phyloP scores from a whole-genome alignment of 805 yeast genomes.

The Osmozyma mogii region DNA sequence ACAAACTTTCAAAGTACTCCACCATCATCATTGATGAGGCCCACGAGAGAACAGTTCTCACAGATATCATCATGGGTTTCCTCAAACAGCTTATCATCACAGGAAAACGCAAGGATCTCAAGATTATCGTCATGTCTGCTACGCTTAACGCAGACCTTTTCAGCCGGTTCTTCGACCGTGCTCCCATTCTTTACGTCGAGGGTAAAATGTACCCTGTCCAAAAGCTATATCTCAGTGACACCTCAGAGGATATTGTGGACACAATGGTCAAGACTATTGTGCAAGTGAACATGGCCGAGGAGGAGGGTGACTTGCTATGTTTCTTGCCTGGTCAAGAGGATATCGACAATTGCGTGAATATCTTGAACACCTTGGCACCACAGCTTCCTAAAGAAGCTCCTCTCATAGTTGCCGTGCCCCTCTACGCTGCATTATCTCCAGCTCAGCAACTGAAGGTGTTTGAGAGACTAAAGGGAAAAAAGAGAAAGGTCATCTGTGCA shows the following conservation, averaged over 20 bases:
- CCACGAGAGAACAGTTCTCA: slow-evolving; percentile 89
- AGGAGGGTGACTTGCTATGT: slow-evolving; percentile 83
- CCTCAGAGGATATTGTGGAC: slow-evolving; percentile 80
- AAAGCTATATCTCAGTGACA: slow-evolving; percentile 51
- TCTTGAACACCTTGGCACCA: slow-evolving; percentile 54
- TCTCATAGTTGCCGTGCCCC: slow-evolving; percentile 64
- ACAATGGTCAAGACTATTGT: slow-evolving; percentile 63
- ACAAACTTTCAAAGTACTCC: slow-evolving; percentile 53
- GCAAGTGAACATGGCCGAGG: slow-evolving; percentile 74
- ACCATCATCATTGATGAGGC: slow-evolving; percentile 91
- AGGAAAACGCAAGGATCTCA: slow-evolving; percentile 49
- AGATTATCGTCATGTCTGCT: slow-evolving; percentile 89
- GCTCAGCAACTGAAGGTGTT: slow-evolving; percentile 78
- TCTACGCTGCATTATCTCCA: slow-evolving; percentile 92
- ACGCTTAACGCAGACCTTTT: slow-evolving; percentile 89
- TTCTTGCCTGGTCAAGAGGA: slow-evolving; percentile 97
- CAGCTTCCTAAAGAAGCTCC: slow-evolving; percentile 72
- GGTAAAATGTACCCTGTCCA: slow-evolving; percentile 87
- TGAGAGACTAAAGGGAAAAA: slow-evolving; percentile 49
- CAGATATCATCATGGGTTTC: slow-evolving; percentile 86
- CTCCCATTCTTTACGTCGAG: slow-evolving; percentile 81
- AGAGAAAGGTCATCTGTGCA: slow-evolving; percentile 80
- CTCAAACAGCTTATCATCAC: slow-evolving; percentile 53
- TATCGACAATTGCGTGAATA: slow-evolving; percentile 73
- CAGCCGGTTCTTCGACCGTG: slow-evolving; percentile 64